phyloP scores from a whole-genome alignment of 257 asterid species.

The Fraxinus cuspidata region DNA sequence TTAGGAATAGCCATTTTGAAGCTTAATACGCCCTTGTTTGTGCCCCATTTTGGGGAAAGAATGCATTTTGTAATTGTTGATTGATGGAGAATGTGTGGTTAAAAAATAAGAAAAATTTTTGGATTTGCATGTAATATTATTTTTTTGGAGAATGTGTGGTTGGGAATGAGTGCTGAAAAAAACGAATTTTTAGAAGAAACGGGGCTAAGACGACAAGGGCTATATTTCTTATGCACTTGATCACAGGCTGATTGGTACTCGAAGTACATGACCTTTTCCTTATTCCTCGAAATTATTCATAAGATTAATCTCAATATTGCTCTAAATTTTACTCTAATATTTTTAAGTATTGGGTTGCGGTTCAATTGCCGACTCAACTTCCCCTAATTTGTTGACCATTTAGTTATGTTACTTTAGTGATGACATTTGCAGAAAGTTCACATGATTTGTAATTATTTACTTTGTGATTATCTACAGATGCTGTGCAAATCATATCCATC shows the following conservation, averaged over 20 bases:
- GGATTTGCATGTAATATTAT: no score
- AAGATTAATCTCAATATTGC: not conserved
- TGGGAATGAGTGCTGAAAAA: no score
- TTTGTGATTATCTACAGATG: slow-evolving; percentile 45
- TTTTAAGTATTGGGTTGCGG: slow-evolving; percentile 14
- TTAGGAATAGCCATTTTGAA: not conserved
- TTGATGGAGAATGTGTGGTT: no score
- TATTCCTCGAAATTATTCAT: not conserved
- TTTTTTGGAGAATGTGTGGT: no score
- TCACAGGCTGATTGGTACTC: slow-evolving; percentile 3
- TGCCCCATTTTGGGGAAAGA: no score
- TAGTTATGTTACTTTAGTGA: slow-evolving; percentile 9
- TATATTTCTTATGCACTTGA: slow-evolving; percentile 4
- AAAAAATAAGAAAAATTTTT: no score
- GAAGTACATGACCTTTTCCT: not conserved
- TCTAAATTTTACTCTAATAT: not conserved
- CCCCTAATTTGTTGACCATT: slow-evolving; percentile 15
- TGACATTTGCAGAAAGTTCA: slow-evolving; percentile 14
- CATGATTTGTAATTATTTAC: slow-evolving; percentile 22
- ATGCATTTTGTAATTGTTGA: no score
- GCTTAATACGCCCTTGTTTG: not conserved
- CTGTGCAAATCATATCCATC: slow-evolving; percentile 85
- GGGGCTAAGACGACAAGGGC: no score
- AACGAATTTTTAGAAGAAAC: no score
- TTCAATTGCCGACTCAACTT: not conserved